These are phyloP conservation scores for Myxozyma neotropica DNA, from an alignment of 805 yeast species.

Conservation along the genomic window DNA sequence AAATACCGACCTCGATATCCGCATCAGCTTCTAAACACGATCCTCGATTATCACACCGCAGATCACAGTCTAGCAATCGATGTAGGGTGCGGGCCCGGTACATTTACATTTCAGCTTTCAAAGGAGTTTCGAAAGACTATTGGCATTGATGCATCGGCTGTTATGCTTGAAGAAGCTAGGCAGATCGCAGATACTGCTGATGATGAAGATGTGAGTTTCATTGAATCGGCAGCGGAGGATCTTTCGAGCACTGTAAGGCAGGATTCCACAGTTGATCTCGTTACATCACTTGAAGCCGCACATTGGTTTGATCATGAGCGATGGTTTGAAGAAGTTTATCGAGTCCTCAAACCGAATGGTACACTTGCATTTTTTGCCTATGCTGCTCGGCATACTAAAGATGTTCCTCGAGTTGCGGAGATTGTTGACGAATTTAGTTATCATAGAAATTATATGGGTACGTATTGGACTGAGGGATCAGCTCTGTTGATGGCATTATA, in stretches of 20 bases:
- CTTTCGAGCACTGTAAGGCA: conserved; percentile 27
- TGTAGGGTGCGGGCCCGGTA: conserved; percentile 81
- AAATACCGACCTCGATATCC: conserved; percentile 71
- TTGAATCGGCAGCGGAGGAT: conserved; percentile 32
- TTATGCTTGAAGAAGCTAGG: conserved; percentile 57
- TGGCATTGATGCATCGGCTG: conserved; percentile 64
- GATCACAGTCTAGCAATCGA: conserved; percentile 54
- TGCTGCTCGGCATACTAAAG: conserved; percentile 64
- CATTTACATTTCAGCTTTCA: conserved; percentile 60
- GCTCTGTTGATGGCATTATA: conserved; percentile 51
- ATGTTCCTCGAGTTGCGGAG: conserved; percentile 57
- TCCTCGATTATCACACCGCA: conserved; percentile 49
- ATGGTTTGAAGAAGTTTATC: conserved; percentile 54
- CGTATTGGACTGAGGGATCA: conserved; percentile 87
- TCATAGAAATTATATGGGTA: conserved; percentile 49
- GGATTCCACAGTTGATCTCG: conserved; percentile 54
- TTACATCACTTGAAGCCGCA: conserved; percentile 81
- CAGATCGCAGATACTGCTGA: conserved; percentile 35
- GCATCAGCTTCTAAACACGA: conserved; percentile 47
- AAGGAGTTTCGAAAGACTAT: conserved; percentile 52
- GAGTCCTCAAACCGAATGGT: conserved; percentile 61
- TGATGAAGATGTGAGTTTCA: conserved; percentile 27
- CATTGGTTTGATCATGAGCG: conserved; percentile 74
- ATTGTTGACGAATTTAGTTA: conserved; percentile 57
- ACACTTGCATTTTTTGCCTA: conserved; percentile 80